A percentile compares a stretch with the other conserved stretches of the same genome.
Evolutionary conservation across 768 basidiomycete species (phyloP).

Genomic region (Suillus alpinus): DNA sequence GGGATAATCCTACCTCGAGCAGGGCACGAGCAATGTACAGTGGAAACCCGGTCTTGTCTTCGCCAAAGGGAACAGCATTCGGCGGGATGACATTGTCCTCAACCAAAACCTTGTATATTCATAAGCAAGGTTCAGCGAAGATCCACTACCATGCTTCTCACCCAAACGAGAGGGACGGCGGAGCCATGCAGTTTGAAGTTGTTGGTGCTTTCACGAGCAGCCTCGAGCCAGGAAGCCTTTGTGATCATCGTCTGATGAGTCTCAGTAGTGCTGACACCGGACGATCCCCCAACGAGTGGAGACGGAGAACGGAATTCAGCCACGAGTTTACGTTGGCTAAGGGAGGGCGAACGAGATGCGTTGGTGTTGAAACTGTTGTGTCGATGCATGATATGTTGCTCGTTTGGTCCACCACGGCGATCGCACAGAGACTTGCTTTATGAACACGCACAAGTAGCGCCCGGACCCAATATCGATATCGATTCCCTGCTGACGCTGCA

Average conservation of each 20-base stretch:
- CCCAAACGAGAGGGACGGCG: conserved; percentile 31
- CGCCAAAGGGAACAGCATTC: conserved; percentile 32
- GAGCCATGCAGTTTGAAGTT: conserved; percentile 27
- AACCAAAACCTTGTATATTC: conserved; percentile 21
- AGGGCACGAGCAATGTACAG: conserved; percentile 31
- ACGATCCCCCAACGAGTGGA: neutral
- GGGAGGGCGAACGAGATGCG: neutral
- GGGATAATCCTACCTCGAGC: conserved; percentile 13
- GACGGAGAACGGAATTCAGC: neutral
- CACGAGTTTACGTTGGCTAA: conserved; percentile 1
- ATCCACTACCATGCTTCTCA: conserved; percentile 6
- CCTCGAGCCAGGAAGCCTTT: conserved; percentile 19
- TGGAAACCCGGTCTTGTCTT: conserved; percentile 27
- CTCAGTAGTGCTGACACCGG: neutral
- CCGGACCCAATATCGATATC: neutral
- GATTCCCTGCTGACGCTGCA: neutral
- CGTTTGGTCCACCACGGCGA: neutral
- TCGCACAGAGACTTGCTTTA: neutral
- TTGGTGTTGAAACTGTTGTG: neutral
- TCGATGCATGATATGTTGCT: neutral
- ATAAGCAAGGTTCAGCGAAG: neutral
- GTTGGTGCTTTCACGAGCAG: conserved; percentile 29
- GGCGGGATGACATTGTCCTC: conserved; percentile 32
- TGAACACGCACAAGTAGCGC: neutral
- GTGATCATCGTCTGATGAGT: neutral